Evolutionary conservation across 441 rosid genomes (phyloP).

Genomic region (Bocquillonia castaneifolia): DNA sequence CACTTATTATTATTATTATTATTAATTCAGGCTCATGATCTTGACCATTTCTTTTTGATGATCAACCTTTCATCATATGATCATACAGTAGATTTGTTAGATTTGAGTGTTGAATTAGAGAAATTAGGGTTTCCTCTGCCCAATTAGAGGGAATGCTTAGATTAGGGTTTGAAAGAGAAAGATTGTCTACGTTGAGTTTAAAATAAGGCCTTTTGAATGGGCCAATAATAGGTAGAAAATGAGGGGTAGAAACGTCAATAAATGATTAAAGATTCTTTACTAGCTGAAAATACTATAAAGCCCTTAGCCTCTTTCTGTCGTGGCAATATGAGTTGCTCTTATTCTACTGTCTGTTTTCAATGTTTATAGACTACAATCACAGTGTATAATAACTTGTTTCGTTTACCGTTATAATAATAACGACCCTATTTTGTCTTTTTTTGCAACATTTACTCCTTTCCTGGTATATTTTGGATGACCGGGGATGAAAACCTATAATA

Average conservation of each 20-base stretch:
- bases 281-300: neutral
- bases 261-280: neutral
- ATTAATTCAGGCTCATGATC: slow-evolving; percentile 44
- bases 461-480: no score
- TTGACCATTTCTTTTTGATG: slow-evolving; percentile 44
- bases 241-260: neutral
- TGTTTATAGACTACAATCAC: no score
- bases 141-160: neutral
- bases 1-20: no score
- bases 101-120: neutral
- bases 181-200: slow-evolving; percentile 8
- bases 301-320: neutral
- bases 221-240: slow-evolving; percentile 8
- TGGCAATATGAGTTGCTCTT: neutral
- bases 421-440: no score
- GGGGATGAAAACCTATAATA: no score
- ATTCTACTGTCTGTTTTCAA: no score
- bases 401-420: neutral
- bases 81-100: neutral
- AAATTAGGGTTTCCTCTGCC: slow-evolving; percentile 23
- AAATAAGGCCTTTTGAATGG: neutral
- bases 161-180: slow-evolving; percentile 8
- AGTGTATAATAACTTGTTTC: no score
- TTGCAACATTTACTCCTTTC: no score
- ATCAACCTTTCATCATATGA: slow-evolving; percentile 34